Conservation (phyloP, 2,329 filamentous ascomycete species). For the Hypomyces rosellus region DNA sequence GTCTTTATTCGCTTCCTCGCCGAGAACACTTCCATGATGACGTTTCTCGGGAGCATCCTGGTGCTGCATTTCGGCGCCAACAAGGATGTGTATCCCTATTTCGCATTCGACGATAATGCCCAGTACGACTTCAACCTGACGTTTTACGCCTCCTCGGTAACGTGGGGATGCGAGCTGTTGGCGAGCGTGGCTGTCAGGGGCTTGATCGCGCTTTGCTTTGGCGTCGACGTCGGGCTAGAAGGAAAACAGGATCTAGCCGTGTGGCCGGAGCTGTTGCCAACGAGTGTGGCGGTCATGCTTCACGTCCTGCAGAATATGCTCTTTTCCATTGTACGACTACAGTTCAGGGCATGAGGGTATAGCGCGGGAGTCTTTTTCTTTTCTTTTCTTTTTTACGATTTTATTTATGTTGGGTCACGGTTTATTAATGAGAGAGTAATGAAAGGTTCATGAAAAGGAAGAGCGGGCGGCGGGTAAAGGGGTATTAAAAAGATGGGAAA, state of each 20-base stretch:
- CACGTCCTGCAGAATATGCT: conserved; percentile 68
- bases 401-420: neutral
- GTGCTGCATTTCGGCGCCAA: conserved; percentile 62
- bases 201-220: conserved; percentile 52
- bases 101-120: conserved; percentile 54
- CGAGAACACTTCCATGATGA: conserved; percentile 63
- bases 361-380: neutral
- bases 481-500: neutral
- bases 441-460: neutral
- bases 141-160: conserved; percentile 56
- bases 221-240: conserved; percentile 57
- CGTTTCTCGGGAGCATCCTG: conserved; percentile 59
- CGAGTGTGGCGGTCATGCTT: conserved; percentile 58
- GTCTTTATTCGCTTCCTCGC: conserved; percentile 62
- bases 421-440: neutral
- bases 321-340: conserved; percentile 60
- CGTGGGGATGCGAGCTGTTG: conserved; percentile 60
- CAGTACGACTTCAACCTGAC: conserved; percentile 57
- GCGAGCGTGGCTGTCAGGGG: conserved; percentile 54
- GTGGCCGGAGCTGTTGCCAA: conserved; percentile 62
- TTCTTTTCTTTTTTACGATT: neutral
- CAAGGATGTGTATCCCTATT: conserved; percentile 63
- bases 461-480: neutral
- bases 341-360: conserved; percentile 36
- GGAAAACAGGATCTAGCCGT: conserved; percentile 58